These are phyloP conservation scores for Neurospora sp. DNA, from an alignment of 495 filamentous ascomycete genomes.

Conservation along the genomic window DNA sequence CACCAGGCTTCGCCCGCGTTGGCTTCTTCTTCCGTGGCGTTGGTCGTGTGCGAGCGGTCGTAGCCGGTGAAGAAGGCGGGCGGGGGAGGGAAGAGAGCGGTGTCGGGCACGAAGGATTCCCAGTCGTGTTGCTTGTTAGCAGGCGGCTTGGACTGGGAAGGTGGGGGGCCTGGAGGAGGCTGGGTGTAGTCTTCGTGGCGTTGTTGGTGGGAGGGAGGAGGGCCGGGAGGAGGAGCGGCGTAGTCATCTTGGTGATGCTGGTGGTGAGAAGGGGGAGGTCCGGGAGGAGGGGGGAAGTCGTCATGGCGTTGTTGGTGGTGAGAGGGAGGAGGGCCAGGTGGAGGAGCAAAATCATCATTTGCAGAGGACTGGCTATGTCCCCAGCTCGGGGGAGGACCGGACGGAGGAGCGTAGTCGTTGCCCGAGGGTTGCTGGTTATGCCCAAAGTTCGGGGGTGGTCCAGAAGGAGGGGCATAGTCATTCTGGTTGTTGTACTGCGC, in stretches of 20 bases:
- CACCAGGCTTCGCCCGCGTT: conserved; percentile 68
- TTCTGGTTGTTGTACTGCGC: neutral
- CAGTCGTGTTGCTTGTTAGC: conserved; percentile 57
- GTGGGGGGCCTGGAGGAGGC: conserved; percentile 38
- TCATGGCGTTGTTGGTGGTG: conserved; percentile 6
- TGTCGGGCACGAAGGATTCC: conserved; percentile 70
- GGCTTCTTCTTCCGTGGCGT: conserved; percentile 60
- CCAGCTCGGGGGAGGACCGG: conserved; percentile 23
- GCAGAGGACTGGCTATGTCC: neutral
- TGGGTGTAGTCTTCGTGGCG: conserved; percentile 16
- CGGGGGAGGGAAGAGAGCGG: conserved; percentile 69
- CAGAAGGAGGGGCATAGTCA: conserved; percentile 2
- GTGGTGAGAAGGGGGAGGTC: conserved; percentile 8
- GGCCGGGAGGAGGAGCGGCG: conserved; percentile 22
- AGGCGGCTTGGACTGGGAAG: conserved; percentile 27
- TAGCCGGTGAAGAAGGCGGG: conserved; percentile 55
- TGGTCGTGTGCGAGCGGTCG: conserved; percentile 58
- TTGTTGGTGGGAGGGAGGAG: conserved; percentile 21
- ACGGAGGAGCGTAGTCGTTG: conserved; percentile 25
- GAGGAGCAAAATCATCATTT: conserved; percentile 21
- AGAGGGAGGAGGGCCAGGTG: conserved; percentile 26
- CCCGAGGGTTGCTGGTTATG: conserved; percentile 1
- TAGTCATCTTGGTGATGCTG: conserved; percentile 6
- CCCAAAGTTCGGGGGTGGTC: neutral
- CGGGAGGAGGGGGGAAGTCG: conserved; percentile 5